phyloP scores from a whole-genome alignment of 2,329 filamentous ascomycete species.

The Aspergillus sp. region DNA sequence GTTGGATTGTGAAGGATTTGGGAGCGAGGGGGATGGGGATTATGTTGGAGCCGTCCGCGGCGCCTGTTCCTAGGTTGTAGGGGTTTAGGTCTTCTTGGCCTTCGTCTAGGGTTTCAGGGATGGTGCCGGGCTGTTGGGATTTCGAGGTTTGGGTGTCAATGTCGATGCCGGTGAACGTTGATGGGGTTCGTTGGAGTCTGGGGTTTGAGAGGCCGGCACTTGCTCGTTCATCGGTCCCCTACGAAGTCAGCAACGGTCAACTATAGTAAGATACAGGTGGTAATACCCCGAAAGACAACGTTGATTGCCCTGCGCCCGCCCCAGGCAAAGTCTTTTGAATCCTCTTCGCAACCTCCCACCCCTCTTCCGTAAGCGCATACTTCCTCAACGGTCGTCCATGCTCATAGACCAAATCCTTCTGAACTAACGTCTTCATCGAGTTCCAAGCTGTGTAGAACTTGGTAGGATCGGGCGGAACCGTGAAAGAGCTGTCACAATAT shows the following conservation, averaged over 20 bases:
- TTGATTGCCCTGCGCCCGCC: conserved; percentile 13
- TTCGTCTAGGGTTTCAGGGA: conserved; percentile 1
- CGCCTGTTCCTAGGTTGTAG: conserved; percentile 1
- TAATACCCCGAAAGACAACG: conserved; percentile 8
- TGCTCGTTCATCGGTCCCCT: not conserved
- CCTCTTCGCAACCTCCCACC: conserved; percentile 64
- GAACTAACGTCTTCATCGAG: conserved; percentile 68
- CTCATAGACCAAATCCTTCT: conserved; percentile 68
- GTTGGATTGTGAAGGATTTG: conserved; percentile 62
- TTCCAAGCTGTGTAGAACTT: conserved; percentile 76
- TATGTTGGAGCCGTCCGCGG: conserved; percentile 29
- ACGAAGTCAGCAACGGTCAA: not conserved
- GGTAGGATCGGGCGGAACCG: conserved; percentile 57
- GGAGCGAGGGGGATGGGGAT: conserved; percentile 57
- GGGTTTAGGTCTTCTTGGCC: conserved; percentile 3
- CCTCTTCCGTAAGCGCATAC: conserved; percentile 68
- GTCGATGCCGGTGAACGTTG: not conserved
- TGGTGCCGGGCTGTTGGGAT: not conserved
- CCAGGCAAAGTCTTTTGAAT: conserved; percentile 49
- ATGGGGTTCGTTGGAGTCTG: not conserved
- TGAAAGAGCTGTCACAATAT: conserved; percentile 67
- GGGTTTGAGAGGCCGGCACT: not conserved
- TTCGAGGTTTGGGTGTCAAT: not conserved
- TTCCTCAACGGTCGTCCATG: conserved; percentile 60
- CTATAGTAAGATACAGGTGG: no score